Conservation (phyloP, 176 grass and related monocot species). For the Panicum miliaceum region DNA sequence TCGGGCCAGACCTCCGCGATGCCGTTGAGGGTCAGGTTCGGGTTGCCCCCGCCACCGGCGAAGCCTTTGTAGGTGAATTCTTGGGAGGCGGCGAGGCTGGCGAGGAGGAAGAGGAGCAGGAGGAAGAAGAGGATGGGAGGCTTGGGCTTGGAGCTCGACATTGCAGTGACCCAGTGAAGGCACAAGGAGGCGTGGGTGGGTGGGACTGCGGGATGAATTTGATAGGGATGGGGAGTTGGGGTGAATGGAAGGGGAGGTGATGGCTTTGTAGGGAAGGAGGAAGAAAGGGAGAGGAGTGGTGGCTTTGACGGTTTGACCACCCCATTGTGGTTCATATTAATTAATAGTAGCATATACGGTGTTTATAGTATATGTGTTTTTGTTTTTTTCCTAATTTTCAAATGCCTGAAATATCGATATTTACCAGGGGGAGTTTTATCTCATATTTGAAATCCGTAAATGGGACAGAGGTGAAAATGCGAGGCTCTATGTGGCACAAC, state of each 20-base stretch:
- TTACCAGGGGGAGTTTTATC: too few species aligned
- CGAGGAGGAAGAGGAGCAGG: constrained; percentile 8
- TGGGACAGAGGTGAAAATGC: too few species aligned
- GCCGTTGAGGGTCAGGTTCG: constrained; percentile 58
- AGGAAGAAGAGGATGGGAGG: not conserved
- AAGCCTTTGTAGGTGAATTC: constrained; percentile 76
- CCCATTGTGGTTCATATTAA: not conserved
- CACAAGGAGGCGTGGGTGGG: not conserved
- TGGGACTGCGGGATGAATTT: not conserved
- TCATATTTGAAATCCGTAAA: too few species aligned
- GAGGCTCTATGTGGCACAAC: too few species aligned
- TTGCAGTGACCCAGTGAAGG: not conserved
- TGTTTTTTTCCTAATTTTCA: too few species aligned
- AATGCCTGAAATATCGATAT: too few species aligned
- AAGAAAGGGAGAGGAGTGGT: constrained; percentile 19
- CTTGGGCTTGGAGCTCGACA: constrained; percentile 31
- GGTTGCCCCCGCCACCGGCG: not conserved
- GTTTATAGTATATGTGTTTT: too few species aligned
- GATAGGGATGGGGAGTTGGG: not conserved
- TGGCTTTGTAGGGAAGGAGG: constrained; percentile 38
- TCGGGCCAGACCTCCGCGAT: constrained; percentile 45
- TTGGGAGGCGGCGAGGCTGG: constrained; percentile 38
- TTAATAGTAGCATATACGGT: not conserved
- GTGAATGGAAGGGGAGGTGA: not conserved
- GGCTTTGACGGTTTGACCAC: not conserved